A percentile compares a stretch with the other conserved stretches of the same genome.
These are phyloP conservation scores for Termitomyces sp. DNA, from an alignment of 768 basidiomycete species.

Conservation along the genomic window DNA sequence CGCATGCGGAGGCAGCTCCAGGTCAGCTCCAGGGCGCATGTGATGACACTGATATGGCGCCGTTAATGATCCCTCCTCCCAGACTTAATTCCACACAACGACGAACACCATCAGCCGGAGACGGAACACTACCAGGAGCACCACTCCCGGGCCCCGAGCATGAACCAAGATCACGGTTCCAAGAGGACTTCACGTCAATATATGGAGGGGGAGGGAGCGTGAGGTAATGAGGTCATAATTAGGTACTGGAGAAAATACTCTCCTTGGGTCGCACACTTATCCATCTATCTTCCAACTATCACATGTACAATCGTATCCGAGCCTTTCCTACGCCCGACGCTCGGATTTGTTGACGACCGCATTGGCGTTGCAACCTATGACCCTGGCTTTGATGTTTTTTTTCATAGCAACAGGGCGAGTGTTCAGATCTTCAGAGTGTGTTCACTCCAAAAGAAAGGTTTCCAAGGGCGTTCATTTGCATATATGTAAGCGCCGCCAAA, in stretches of 20 bases:
- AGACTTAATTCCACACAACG: slow-evolving; percentile 8
- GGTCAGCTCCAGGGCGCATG: slow-evolving; percentile 19
- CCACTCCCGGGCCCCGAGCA: slow-evolving; percentile 6
- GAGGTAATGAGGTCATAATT: not conserved
- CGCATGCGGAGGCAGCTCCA: slow-evolving; percentile 11
- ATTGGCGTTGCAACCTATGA: no score
- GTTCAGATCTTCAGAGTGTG: no score
- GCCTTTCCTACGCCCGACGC: no score
- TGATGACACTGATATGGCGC: slow-evolving; percentile 21
- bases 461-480: no score
- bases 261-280: not conserved
- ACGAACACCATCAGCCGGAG: not conserved
- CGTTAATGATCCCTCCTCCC: slow-evolving; percentile 26
- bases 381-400: not conserved
- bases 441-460: no score
- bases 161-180: slow-evolving; percentile 21
- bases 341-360: not conserved
- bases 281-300: not conserved
- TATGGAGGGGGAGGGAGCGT: slow-evolving; percentile 14
- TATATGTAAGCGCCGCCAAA: no score
- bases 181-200: slow-evolving; percentile 22
- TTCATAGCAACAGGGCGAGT: not conserved
- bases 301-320: not conserved
- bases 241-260: not conserved
- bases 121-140: not conserved